Base-by-base conservation (phyloP, 805 yeast genomes). In the Sporopachydermia quercuum region DNA sequence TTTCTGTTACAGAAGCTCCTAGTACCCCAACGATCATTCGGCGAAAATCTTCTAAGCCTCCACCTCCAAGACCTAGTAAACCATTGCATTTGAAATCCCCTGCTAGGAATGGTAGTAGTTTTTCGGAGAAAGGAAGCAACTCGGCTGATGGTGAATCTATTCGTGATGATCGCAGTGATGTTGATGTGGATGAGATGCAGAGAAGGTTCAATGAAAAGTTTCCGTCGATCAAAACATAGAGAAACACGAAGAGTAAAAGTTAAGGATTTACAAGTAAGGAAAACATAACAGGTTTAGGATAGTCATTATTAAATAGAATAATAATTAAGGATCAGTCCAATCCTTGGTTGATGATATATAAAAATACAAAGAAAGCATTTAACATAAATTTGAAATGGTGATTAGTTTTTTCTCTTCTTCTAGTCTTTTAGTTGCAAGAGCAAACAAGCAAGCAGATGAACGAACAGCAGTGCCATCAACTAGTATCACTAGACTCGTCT, bases 401-500 rank as follows among this genome's bases (percentile, higher is more conserved):
- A n/a, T n/a, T n/a, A n/a, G n/a, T n/a, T n/a, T n/a, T n/a, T n/a
- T n/a, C n/a, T n/a, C n/a, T n/a, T n/a, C n/a, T n/a, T n/a, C n/a
- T n/a, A n/a, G n/a, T n/a, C n/a, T n/a, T n/a, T n/a, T n/a, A n/a
- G n/a, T n/a, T n/a, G n/a, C n/a, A n/a, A n/a, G n/a, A n/a, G n/a
- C n/a, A n/a, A n/a, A n/a, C n/a, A n/a, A n/a, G n/a, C n/a, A n/a
- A n/a, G n/a, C n/a, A n/a, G n/a, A n/a, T n/a, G n/a, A n/a, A n/a
- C n/a, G n/a, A n/a, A n/a, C n/a, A n/a, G n/a, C n/a, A n/a, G n/a
- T n/a, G n/a, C n/a, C n/a, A n/a, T n/a, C 35, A 43, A 18, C 43
- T 37, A 6, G 39, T 39, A 47, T 49, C 63, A 55, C 69, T 69
- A 35, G 68, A 74, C 56, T 65, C 71, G 39, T 76, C 91, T 50